phyloP scores from a whole-genome alignment of 768 basidiomycete species.

The Goffeauzyma gilvescens region DNA sequence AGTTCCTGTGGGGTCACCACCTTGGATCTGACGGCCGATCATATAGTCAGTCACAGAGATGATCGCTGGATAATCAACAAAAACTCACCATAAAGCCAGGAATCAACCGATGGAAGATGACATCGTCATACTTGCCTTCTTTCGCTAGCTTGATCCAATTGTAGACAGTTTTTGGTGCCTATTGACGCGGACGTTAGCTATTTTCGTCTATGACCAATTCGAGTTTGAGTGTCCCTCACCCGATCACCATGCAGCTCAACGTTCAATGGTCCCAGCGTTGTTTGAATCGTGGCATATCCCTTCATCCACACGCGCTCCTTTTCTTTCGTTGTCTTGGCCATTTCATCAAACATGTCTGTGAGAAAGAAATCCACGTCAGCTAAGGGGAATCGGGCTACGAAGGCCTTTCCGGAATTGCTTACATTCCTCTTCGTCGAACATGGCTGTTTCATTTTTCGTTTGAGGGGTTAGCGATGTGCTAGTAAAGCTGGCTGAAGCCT shows the following conservation, averaged over 20 bases:
- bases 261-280: slow-evolving; percentile 69
- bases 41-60: background rate
- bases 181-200: slow-evolving; percentile 36
- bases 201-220: background rate
- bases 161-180: slow-evolving; percentile 97
- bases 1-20: slow-evolving; percentile 91
- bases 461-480: slow-evolving; percentile 75
- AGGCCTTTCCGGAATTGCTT: slow-evolving; percentile 3
- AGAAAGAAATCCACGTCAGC: background rate
- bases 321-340: slow-evolving; percentile 65
- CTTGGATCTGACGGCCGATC: slow-evolving; percentile 52
- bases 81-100: slow-evolving; percentile 84
- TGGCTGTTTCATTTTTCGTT: slow-evolving; percentile 49
- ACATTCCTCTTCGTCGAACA: slow-evolving; percentile 69
- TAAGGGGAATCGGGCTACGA: background rate
- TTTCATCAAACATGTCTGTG: slow-evolving; percentile 78
- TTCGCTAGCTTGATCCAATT: slow-evolving; percentile 90
- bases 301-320: slow-evolving; percentile 78
- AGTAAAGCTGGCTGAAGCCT: slow-evolving; percentile 79
- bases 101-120: slow-evolving; percentile 76
- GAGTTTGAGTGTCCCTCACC: slow-evolving; percentile 7
- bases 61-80: no score
- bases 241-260: slow-evolving; percentile 40
- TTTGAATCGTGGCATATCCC: slow-evolving; percentile 88
- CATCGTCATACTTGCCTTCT: slow-evolving; percentile 73